phyloP scores from a whole-genome alignment of 768 basidiomycete species.

The Mycena galericulata region DNA sequence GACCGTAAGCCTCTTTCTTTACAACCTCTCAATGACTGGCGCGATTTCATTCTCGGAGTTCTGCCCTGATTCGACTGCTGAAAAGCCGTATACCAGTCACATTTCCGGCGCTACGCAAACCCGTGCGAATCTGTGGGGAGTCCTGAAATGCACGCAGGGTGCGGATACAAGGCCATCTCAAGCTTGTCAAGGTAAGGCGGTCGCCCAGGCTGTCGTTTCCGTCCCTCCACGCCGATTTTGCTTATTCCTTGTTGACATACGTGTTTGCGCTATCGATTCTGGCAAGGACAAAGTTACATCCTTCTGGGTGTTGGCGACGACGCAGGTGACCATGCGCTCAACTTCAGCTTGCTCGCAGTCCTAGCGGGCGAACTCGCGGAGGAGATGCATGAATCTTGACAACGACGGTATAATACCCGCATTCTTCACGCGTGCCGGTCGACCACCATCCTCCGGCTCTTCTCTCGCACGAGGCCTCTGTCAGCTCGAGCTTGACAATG shows the following conservation, averaged over 20 bases:
- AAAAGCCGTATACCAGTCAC: constrained; percentile 61
- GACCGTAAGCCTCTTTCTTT: too few species aligned
- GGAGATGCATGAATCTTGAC: too few species aligned
- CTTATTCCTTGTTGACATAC: constrained; percentile 85
- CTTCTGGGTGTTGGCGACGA: too few species aligned
- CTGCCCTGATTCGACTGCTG: constrained; percentile 67
- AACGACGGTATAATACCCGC: too few species aligned
- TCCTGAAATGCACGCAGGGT: constrained; percentile 76
- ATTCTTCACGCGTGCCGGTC: too few species aligned
- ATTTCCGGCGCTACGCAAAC: constrained; percentile 84
- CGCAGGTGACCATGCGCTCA: too few species aligned
- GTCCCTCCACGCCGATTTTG: constrained; percentile 86
- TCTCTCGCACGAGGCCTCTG: too few species aligned
- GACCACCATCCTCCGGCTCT: too few species aligned
- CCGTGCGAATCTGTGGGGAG: constrained; percentile 80
- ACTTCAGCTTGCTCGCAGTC: too few species aligned
- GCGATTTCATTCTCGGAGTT: constrained; percentile 83
- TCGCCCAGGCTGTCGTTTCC: constrained; percentile 76
- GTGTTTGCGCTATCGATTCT: constrained; percentile 89
- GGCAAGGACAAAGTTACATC: constrained; percentile 74
- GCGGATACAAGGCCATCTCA: constrained; percentile 86
- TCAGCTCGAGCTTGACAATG: too few species aligned
- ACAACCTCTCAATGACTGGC: constrained; percentile 89
- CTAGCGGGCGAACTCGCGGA: too few species aligned
- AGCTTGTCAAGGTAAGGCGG: constrained; percentile 87